These are phyloP conservation scores for Fallopia convolvulus DNA, from an alignment of 148 eudicot species.

Conservation along the genomic window DNA sequence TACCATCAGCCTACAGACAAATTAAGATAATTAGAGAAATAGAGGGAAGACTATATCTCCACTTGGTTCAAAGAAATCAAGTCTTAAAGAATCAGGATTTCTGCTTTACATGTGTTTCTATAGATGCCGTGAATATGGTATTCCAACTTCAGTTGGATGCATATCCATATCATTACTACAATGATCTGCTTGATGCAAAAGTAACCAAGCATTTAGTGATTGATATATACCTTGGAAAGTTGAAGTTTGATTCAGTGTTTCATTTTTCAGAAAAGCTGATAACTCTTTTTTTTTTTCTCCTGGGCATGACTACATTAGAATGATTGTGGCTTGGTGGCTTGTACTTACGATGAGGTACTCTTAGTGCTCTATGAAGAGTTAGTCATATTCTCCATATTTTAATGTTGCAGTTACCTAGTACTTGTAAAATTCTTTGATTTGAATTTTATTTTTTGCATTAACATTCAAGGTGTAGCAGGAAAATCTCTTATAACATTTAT, in stretches of 20 bases:
- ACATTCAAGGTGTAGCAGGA: not conserved
- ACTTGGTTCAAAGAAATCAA: too few relatives aligned
- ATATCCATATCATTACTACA: too few relatives aligned
- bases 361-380: not conserved
- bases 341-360: not conserved
- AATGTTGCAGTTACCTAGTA: not conserved
- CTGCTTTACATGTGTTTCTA: not conserved
- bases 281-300: not conserved
- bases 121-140: too few relatives aligned
- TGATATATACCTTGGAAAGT: not conserved
- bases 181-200: too few relatives aligned
- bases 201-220: too few relatives aligned
- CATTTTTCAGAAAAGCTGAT: not conserved
- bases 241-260: not conserved
- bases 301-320: not conserved
- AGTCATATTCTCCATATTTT: too few relatives aligned
- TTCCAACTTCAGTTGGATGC: too few relatives aligned
- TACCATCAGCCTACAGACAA: too few relatives aligned
- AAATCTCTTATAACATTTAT: not conserved
- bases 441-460: not conserved
- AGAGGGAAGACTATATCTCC: too few relatives aligned
- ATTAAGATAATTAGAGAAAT: too few relatives aligned
- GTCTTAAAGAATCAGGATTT: not conserved
- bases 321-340: not conserved
- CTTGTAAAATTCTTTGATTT: not conserved